These are phyloP conservation scores for Geotrichum australiense DNA, from an alignment of 1,139 yeast species.

Conservation along the genomic window DNA sequence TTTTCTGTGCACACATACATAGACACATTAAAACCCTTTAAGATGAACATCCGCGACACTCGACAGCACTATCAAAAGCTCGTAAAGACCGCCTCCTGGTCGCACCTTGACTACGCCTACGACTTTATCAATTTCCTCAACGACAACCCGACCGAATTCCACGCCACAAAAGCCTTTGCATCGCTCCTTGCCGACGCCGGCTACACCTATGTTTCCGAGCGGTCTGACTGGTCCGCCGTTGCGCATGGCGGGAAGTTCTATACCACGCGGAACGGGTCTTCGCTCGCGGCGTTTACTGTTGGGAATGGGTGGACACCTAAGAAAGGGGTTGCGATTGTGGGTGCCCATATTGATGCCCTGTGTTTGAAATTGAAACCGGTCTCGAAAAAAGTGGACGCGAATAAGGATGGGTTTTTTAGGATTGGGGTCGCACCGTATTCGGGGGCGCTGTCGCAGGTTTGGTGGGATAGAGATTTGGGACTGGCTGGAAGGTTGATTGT, in stretches of 20 bases:
- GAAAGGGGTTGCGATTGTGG: conserved; percentile 69
- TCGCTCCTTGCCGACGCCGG: conserved; percentile 35
- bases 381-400: conserved; percentile 43
- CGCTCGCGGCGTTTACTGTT: conserved; percentile 66
- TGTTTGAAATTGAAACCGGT: conserved; percentile 62
- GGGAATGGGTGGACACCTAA: conserved; percentile 56
- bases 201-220: conserved; percentile 63
- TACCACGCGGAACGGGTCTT: conserved; percentile 70
- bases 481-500: conserved; percentile 83
- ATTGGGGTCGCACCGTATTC: conserved; percentile 89
- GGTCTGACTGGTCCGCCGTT: conserved; percentile 54
- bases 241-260: conserved; percentile 53
- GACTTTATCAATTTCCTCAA: conserved; percentile 73
- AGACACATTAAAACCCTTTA: background rate
- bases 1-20: too few species aligned
- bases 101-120: conserved; percentile 29
- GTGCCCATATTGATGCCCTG: conserved; percentile 90
- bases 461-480: conserved; percentile 87
- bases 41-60: conserved; percentile 7
- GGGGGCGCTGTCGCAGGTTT: conserved; percentile 59
- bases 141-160: conserved; percentile 85
- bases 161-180: conserved; percentile 61
- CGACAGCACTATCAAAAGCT: background rate
- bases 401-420: conserved; percentile 54
- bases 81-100: conserved; percentile 9